Base-by-base conservation (phyloP, 371 early-diverging fungal genomes). In the Apophysomyces variabilis region DNA sequence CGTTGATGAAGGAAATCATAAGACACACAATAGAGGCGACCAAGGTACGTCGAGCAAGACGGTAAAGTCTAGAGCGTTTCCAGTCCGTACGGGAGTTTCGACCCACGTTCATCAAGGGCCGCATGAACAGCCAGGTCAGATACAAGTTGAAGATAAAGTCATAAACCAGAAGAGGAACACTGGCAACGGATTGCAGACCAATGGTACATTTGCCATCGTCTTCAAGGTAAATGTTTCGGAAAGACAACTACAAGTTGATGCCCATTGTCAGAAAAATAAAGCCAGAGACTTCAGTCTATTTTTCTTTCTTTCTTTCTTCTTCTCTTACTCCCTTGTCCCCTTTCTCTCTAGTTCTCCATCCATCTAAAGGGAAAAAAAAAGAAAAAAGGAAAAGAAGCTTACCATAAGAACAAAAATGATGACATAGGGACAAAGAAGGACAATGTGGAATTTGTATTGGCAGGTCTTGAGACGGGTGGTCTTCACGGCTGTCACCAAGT, bases 341-440 rank as follows among this genome's bases (percentile, higher is more conserved):
- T 26, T 3, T 26, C 32, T 26, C 32, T 26, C 32, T 26, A 26
- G 1, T 26, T 26, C 32, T 26, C 32, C 32, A 26, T 3, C 32
- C 32, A 26, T 26, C 32, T 26, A 26, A 26, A 26, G 26, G 26
- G 2, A 26, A 26, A 26, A 26, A 26, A 26, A 26, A 26, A 26
- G 3, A 3, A 3, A 26, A 26, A 26, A 26, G 3, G 32, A 26
- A 26, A 26, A 0, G 32, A 26, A 26, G 3, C 70, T 9, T 50
- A 82, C 76, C 73, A 83, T 84, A 11, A 85, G 74, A n/a, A 73
- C 68, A 57, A 84, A 77, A 43, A 85, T 80, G 38, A 66, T 75
- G 4, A 73, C 45, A 45, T 84, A 85, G 1, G 87, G 87, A n/a
- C 45, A 47, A 11, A 69, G 61, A 38, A 73, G 37, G 3, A 37